Evolutionary conservation across 495 filamentous ascomycete genomes (phyloP).

Genomic region (Cercophora newfieldiana): DNA sequence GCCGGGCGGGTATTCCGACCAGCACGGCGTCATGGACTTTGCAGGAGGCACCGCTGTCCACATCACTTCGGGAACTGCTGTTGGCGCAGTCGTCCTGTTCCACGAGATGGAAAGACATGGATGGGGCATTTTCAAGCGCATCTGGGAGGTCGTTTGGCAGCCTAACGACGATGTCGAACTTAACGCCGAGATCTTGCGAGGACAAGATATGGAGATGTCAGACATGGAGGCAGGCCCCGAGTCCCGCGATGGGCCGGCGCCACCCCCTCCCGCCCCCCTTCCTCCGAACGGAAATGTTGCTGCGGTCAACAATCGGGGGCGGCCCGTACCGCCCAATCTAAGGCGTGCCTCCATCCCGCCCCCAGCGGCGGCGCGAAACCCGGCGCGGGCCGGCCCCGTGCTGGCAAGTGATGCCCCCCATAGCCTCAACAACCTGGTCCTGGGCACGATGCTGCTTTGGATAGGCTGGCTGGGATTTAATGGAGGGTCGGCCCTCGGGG

Average conservation of each 20-base stretch:
- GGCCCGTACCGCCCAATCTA: too few relatives aligned
- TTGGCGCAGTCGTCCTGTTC: background rate
- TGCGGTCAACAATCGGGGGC: too few relatives aligned
- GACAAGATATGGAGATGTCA: background rate
- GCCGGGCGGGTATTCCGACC: background rate
- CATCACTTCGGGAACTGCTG: constrained; percentile 4
- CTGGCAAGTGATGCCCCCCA: constrained; percentile 3
- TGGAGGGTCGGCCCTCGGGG: constrained; percentile 2
- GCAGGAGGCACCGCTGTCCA: constrained; percentile 1
- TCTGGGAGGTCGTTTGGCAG: background rate
- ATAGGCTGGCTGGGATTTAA: constrained; percentile 7
- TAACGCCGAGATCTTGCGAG: background rate
- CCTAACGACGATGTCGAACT: background rate
- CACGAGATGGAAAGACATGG: background rate
- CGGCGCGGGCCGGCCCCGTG: background rate
- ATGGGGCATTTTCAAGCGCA: background rate
- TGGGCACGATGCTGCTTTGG: constrained; percentile 5
- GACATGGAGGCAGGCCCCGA: too few relatives aligned
- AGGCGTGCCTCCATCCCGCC: too few relatives aligned
- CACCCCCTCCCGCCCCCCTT: too few relatives aligned
- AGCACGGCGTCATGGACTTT: constrained; percentile 6
- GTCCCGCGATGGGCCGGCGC: too few relatives aligned
- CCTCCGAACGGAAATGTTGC: too few relatives aligned
- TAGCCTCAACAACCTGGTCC: constrained; percentile 7
- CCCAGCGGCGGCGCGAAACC: too few relatives aligned